A percentile compares a stretch with the other conserved stretches of the same genome.
phyloP scores from a whole-genome alignment of 1,284 basidiomycete species.

The Papiliotrema fonsecae region DNA sequence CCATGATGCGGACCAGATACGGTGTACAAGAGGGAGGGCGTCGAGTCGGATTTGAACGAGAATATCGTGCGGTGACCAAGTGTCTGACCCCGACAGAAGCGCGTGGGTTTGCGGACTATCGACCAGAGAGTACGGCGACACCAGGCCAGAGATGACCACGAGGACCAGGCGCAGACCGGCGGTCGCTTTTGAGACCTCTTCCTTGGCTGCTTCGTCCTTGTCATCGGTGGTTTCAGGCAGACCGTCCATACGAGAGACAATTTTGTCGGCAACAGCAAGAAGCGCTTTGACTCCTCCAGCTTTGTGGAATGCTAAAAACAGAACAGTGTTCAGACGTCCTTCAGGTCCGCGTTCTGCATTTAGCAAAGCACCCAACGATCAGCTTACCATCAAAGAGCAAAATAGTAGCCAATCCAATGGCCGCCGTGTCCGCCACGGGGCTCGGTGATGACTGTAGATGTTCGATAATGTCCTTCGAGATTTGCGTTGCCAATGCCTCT shows the following conservation, averaged over 20 bases:
- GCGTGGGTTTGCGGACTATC: slow-evolving; percentile 75
- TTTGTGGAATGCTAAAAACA: slow-evolving; percentile 70
- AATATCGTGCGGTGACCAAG: slow-evolving; percentile 78
- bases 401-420: slow-evolving; percentile 66
- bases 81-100: slow-evolving; percentile 15
- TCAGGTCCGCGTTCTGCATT: slow-evolving; percentile 64
- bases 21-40: slow-evolving; percentile 62
- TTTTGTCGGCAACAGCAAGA: slow-evolving; percentile 58
- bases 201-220: background rate
- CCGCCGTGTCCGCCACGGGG: slow-evolving; percentile 56
- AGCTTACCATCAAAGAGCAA: slow-evolving; percentile 76
- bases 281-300: slow-evolving; percentile 68
- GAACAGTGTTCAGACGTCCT: slow-evolving; percentile 73
- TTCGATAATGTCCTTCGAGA: slow-evolving; percentile 69
- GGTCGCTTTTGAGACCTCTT: slow-evolving; percentile 24
- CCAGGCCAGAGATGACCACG: slow-evolving; percentile 69
- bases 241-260: slow-evolving; percentile 36
- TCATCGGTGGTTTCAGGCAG: slow-evolving; percentile 7
- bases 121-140: slow-evolving; percentile 72
- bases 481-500: slow-evolving; percentile 59
- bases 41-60: slow-evolving; percentile 73
- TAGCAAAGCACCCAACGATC: slow-evolving; percentile 6
- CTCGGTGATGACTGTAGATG: slow-evolving; percentile 53
- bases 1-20: slow-evolving; percentile 83
- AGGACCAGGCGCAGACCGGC: slow-evolving; percentile 77